Conservation (phyloP, 1,139 yeast species). For the Diutina ranongensis region DNA sequence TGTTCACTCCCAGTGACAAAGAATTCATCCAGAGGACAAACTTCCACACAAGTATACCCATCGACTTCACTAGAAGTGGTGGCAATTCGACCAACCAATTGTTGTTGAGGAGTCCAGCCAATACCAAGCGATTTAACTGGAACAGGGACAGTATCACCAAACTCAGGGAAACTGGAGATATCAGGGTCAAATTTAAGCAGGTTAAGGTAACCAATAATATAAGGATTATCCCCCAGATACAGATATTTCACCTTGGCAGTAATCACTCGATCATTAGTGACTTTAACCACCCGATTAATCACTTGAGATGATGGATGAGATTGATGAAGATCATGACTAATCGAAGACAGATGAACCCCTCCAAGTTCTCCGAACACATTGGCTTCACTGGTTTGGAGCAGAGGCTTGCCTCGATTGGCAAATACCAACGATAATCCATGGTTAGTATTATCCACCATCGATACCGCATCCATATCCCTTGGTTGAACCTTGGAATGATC, state of each 20-base stretch:
- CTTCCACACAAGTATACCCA: slow-evolving; percentile 42
- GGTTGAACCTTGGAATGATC: background rate
- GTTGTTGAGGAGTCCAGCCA: slow-evolving; percentile 21
- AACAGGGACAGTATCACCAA: slow-evolving; percentile 32
- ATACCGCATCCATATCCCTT: slow-evolving; percentile 10
- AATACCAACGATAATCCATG: slow-evolving; percentile 16
- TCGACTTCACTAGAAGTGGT: slow-evolving; percentile 17
- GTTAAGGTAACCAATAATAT: slow-evolving; percentile 44
- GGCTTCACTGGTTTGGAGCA: slow-evolving; percentile 41
- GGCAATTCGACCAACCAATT: slow-evolving; percentile 43
- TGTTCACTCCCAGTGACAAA: slow-evolving; percentile 71
- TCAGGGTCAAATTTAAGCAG: slow-evolving; percentile 45
- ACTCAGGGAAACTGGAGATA: slow-evolving; percentile 54
- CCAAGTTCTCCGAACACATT: slow-evolving; percentile 55
- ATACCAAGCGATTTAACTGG: slow-evolving; percentile 11
- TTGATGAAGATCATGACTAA: background rate
- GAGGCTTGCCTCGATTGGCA: slow-evolving; percentile 22
- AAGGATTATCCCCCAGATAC: slow-evolving; percentile 57
- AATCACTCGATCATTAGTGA: slow-evolving; percentile 24
- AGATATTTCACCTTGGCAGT: slow-evolving; percentile 37
- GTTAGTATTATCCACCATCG: background rate
- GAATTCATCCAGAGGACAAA: slow-evolving; percentile 51
- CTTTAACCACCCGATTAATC: slow-evolving; percentile 19
- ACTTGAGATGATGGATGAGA: background rate
- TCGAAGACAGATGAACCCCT: slow-evolving; percentile 8